Evolutionary conservation across 1,284 basidiomycete genomes (phyloP), one percentile per base, ranked within the genome.

Genomic region (Xanthoconium separans): DNA sequence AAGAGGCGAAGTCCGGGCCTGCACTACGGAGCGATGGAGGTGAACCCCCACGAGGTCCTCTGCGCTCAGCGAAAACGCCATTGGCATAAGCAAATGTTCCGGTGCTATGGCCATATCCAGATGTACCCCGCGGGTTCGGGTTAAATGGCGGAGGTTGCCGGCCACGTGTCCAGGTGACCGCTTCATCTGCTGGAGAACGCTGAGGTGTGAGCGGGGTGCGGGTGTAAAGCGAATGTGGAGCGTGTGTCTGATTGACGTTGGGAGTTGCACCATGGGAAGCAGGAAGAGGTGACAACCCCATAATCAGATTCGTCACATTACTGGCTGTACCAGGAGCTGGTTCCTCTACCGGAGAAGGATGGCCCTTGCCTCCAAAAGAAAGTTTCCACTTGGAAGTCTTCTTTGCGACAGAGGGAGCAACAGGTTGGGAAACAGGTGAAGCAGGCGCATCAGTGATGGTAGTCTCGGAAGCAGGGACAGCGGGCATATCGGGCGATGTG

Each of bases 361-460:
- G 87, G 30, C 85, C 58, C 40, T 69, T 69, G n/a, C 70, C 84
- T 22, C 70, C 85, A 65, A 91, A 89, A 51, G 81, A 76, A 51
- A 89, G 76, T 66, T 87, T 90, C 89, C 89, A 91, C 67, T 85
- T 89, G 44, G 84, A 87, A 51, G 85, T 73, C 75, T 91, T 91
- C 79, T 91, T 91, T 61, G 59, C 61, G 8, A 68, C 59, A 6
- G 57, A 50, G 2, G 59, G 48, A 6, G 27, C 22, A 5, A 49
- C 18, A 2, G 56, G 36, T 20, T 56, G 48, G 2, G 53, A 42
- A 51, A 48, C 50, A 29, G 61, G 41, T 1, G 56, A 53, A 40
- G 51, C 45, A 0, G 45, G 44, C 8, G 42, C 12, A 41, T 65
- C 65, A 3, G 44, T n/a, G 20, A 20, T 8, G 53, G 34, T 6